These are phyloP conservation scores for Gastrolobium bilobum DNA, from an alignment of 306 rosid species.

Conservation along the genomic window DNA sequence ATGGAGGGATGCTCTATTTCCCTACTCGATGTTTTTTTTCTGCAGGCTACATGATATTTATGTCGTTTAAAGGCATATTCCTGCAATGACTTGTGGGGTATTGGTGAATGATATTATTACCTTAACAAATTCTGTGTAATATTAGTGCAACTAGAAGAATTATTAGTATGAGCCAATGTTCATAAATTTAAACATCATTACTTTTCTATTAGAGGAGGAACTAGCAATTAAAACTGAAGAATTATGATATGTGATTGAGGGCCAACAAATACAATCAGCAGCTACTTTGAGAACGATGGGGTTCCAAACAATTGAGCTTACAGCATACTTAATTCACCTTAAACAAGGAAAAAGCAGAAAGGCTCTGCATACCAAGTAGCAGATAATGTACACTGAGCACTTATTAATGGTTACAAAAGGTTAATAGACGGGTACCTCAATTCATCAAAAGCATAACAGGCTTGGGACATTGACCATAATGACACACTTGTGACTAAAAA, in stretches of 20 bases:
- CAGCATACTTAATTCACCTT: constrained; percentile 28
- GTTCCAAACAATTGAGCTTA: constrained; percentile 20
- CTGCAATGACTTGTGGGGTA: constrained; percentile 14
- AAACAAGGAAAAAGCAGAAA: neutral
- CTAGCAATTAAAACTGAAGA: constrained; percentile 18
- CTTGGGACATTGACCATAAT: too few species aligned
- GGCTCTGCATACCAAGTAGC: constrained; percentile 27
- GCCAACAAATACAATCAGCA: constrained; percentile 1
- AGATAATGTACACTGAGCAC: constrained; percentile 17
- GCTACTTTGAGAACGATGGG: neutral
- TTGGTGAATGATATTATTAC: neutral
- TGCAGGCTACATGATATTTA: neutral
- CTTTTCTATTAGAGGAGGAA: constrained; percentile 2
- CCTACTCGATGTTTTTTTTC: neutral
- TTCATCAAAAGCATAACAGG: constrained; percentile 16
- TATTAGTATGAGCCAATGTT: neutral
- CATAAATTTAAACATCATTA: neutral
- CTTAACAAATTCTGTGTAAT: constrained; percentile 10
- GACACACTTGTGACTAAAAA: too few species aligned
- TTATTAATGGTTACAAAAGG: constrained; percentile 35
- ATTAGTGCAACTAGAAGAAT: neutral
- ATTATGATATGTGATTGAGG: neutral
- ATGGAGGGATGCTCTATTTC: neutral
- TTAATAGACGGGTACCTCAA: neutral
- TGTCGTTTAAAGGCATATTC: constrained; percentile 6